Percentiles rank a stretch among this genome's conserved stretches.
These are phyloP conservation scores for Hymenoscyphus occultus DNA, from an alignment of 2,329 filamentous ascomycete genomes.

Conservation along the genomic window DNA sequence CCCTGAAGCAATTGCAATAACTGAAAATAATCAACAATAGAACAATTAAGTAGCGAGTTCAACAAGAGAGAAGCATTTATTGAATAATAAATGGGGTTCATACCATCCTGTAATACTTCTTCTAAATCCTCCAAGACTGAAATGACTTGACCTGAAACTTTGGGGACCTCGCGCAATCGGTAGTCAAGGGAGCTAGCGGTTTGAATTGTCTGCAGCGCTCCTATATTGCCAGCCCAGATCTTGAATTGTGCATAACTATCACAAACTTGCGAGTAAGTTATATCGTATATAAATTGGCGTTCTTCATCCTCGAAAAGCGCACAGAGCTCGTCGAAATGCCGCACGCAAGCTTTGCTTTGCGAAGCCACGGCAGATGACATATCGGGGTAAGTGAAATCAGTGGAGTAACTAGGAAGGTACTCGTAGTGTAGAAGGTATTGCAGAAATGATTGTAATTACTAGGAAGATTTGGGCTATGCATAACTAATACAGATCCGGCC, in stretches of 20 bases:
- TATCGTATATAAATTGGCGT: neutral
- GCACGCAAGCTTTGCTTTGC: neutral
- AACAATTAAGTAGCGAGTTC: neutral
- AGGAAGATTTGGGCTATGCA: neutral
- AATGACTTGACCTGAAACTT: slow-evolving; percentile 12
- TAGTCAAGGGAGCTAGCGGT: slow-evolving; percentile 19
- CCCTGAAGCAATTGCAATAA: neutral
- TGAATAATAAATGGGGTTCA: neutral
- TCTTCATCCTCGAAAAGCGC: neutral
- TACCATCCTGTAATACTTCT: slow-evolving; percentile 19
- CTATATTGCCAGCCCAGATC: slow-evolving; percentile 25
- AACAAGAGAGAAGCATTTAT: neutral
- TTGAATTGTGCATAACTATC: slow-evolving; percentile 16
- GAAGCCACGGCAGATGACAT: neutral
- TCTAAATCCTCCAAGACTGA: slow-evolving; percentile 15
- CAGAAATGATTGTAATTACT: neutral
- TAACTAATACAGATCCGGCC: neutral
- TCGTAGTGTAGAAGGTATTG: too few relatives aligned
- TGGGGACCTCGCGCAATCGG: slow-evolving; percentile 19
- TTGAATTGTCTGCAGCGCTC: slow-evolving; percentile 16
- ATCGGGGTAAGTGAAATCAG: neutral
- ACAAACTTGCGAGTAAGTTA: slow-evolving; percentile 6
- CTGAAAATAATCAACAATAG: neutral
- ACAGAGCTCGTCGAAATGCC: slow-evolving; percentile 1
- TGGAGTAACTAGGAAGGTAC: neutral